These are phyloP conservation scores for Elongisporangium prolatum DNA, from an alignment of 352 stramenopile genomes.

Conservation along the genomic window DNA sequence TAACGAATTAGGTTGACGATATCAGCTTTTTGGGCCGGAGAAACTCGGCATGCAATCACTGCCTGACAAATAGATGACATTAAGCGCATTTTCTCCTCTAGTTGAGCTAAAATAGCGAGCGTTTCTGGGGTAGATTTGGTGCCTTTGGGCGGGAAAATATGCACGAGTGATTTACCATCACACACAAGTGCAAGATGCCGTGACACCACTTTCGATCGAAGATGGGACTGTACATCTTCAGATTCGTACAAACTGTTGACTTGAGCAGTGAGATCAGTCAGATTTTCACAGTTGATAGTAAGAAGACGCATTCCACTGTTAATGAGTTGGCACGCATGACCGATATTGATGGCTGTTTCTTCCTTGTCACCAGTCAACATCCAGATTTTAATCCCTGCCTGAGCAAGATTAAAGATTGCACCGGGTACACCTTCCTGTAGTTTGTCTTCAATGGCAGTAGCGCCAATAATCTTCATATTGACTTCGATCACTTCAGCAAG, in stretches of 20 bases:
- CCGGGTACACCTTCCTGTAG: conserved; percentile 87
- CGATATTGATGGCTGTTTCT: conserved; percentile 95
- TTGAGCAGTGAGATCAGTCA: conserved; percentile 37
- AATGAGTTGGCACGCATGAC: conserved; percentile 62
- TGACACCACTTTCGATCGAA: conserved; percentile 35
- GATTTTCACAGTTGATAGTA: conserved; percentile 46
- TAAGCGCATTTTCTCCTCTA: conserved; percentile 46
- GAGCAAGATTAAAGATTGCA: conserved; percentile 80
- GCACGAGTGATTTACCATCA: conserved; percentile 68
- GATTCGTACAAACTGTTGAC: conserved; percentile 42
- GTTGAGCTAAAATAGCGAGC: conserved; percentile 33
- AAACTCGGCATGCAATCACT: conserved; percentile 81
- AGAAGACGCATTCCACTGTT: conserved; percentile 58
- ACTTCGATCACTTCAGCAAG: conserved; percentile 57
- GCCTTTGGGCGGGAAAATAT: conserved; percentile 54
- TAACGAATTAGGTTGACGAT: conserved; percentile 72
- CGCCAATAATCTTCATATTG: conserved; percentile 82
- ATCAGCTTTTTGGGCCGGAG: conserved; percentile 75
- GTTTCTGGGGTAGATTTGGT: conserved; percentile 21
- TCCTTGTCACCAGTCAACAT: conserved; percentile 94
- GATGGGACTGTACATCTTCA: conserved; percentile 41
- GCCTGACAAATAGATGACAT: conserved; percentile 60
- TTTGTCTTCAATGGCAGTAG: conserved; percentile 93
- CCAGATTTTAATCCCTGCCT: conserved; percentile 93
- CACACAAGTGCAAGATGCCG: conserved; percentile 54